Evolutionary conservation across 169 alveolate genomes (phyloP), one percentile per base, ranked within the genome.

Genomic region (Plasmodium falciparum): DNA sequence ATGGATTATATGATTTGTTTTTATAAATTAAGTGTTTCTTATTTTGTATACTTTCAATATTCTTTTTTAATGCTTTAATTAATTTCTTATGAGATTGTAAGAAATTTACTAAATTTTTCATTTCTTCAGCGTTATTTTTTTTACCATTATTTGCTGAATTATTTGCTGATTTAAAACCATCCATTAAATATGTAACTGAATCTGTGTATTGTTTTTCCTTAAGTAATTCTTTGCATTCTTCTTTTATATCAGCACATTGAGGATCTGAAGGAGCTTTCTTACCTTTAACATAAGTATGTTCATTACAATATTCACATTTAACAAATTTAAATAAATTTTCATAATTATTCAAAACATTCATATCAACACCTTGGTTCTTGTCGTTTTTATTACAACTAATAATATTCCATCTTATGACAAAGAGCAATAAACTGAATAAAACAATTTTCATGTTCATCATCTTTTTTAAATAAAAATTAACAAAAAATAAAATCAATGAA

Each of bases 291-390:
- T 78, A 50, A 2, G 13, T 13, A 24, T 65, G 24, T 17, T 43
- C 47, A n/a, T 22, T 12, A 43, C 89, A 78, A 11, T 78, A 78
- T 45, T 78, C 75, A n/a, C 89, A 78, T 78, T 29, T 78, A 26
- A 67, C 26, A 2, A 78, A 17, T 65, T 78, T 78, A 47, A 78
- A 50, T 20, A 78, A 29, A 4, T 65, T 49, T 3, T 78, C 78
- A 58, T 78, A 78, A 78, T 78, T 78, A 56, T 52, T 78, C 45
- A 78, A n/a, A 69, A 78, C 29, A 2, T 52, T 33, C 3, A 39
- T 20, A 39, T 66, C 76, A 26, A 65, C 49, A 2, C 29, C 3
- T 39, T 49, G 29, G 3, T 26, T 17, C 15, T 65, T 50, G 12
- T 12, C 26, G 0, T 63, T 26, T 24, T 49, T n/a, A 20, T 78